Evolutionary conservation across 257 asterid genomes (phyloP), one percentile per base, ranked within the genome.

Genomic region (Galeopsis tetrahit): DNA sequence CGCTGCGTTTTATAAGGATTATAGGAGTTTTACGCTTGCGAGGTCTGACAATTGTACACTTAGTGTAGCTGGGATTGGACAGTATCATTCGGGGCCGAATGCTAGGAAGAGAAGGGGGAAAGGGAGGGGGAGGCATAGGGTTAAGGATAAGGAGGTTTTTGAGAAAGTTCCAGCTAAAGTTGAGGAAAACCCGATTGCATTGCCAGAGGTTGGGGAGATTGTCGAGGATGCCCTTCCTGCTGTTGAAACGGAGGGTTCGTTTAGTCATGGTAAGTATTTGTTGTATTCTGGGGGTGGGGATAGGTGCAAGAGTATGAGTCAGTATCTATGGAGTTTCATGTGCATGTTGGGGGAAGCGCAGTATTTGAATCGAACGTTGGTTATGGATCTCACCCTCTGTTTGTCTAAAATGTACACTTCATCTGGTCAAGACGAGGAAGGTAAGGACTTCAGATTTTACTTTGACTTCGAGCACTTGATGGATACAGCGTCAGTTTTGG

Each of bases 341-440:
- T 94, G 99, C 79, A 89, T 96, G 69, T 68, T 94, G 57, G 99
- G 97, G 1, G 99, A 94, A 84, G 99, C 99, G 0, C 97, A 87
- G 71, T 94, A 88, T 73, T 70, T 94, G 82, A 94, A 94, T 59
- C 85, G 97, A 34, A 94, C 98, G 0, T 72, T 94, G 42, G 87
- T 94, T 46, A 85, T 94, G 97, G 98, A 94, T 82, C 58, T 91
- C 62, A 85, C 69, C 68, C 76, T 94, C 1, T 94, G 98, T 73
- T 87, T 94, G 82, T 84, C 92, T 8, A 88, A 85, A 81, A 89
- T 85, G 48, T 94, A 94, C 80, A 86, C 96, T 74, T 81, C 96
- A 3, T 88, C 97, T 0, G 96, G 96, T n/a, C 90, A 75, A 13
- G 93, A 94, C 21, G 98, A 94, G 75, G 98, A 94, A 69, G 95